Conservation (phyloP, 2,329 filamentous ascomycete species). For the Sporothrix brunneoviolacea region DNA sequence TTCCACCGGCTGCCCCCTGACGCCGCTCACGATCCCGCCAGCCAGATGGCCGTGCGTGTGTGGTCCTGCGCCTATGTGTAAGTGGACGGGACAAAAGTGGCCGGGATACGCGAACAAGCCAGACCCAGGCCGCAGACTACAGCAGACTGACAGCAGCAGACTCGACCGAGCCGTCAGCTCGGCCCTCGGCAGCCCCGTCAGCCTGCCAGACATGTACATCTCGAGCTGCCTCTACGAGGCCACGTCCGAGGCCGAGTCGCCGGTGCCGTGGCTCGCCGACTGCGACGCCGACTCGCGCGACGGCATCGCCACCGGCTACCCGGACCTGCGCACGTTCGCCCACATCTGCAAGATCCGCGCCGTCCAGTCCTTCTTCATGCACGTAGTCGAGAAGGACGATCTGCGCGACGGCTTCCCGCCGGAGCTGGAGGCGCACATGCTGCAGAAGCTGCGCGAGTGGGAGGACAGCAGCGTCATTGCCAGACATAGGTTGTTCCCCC, state of each 20-base stretch:
- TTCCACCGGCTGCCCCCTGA: constrained; percentile 3
- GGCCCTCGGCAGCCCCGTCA: constrained; percentile 9
- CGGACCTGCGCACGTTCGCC: constrained; percentile 12
- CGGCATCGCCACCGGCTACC: background rate
- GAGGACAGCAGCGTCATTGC: constrained; percentile 7
- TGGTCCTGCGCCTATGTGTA: constrained; percentile 14
- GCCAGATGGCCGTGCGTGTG: constrained; percentile 6
- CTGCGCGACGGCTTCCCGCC: background rate
- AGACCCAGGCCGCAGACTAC: no score
- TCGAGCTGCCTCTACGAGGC: constrained; percentile 7
- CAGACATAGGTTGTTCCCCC: background rate
- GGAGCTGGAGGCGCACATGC: constrained; percentile 7
- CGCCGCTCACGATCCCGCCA: background rate
- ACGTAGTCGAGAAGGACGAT: constrained; percentile 3
- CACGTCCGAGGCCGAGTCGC: background rate
- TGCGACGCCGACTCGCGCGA: background rate
- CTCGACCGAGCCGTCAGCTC: constrained; percentile 8
- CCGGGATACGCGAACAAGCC: background rate
- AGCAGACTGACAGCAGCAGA: background rate
- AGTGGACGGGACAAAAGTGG: background rate
- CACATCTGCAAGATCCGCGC: constrained; percentile 11
- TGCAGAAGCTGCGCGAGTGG: constrained; percentile 4
- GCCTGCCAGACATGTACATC: constrained; percentile 13
- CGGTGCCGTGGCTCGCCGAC: constrained; percentile 7
- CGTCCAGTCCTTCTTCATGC: constrained; percentile 3